Conservation (phyloP, 768 basidiomycete genomes). For the Collybiopsis confluens region DNA sequence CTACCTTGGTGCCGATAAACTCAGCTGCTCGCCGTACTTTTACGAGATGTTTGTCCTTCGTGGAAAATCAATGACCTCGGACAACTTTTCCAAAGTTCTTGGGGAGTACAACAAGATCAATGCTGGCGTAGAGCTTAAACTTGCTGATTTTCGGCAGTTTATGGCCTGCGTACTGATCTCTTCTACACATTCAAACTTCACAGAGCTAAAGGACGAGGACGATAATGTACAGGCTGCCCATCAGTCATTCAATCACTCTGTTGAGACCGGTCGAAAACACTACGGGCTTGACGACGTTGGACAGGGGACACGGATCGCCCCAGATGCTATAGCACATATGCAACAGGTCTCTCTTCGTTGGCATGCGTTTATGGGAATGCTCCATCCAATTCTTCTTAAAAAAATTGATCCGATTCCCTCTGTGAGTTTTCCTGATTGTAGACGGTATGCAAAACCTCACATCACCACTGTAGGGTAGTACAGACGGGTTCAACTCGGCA, state of each 20-base stretch:
- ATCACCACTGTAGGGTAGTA: too few species aligned
- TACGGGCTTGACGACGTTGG: not conserved
- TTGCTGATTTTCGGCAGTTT: not conserved
- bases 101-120: not conserved
- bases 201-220: not conserved
- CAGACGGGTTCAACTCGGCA: too few species aligned
- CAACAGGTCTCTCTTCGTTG: not conserved
- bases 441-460: not conserved
- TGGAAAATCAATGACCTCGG: not conserved
- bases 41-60: conserved; percentile 1
- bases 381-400: not conserved
- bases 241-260: not conserved
- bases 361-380: not conserved
- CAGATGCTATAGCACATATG: not conserved
- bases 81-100: not conserved
- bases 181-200: not conserved
- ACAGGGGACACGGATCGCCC: not conserved
- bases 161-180: not conserved
- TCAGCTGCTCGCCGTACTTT: not conserved
- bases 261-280: not conserved
- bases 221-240: not conserved
- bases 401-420: not conserved
- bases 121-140: not conserved
- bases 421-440: too few species aligned
- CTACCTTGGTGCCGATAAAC: not conserved